These are phyloP conservation scores for Gaertneriomyces sp. DNA, from an alignment of 192 early-diverging fungal genomes.

Conservation along the genomic window DNA sequence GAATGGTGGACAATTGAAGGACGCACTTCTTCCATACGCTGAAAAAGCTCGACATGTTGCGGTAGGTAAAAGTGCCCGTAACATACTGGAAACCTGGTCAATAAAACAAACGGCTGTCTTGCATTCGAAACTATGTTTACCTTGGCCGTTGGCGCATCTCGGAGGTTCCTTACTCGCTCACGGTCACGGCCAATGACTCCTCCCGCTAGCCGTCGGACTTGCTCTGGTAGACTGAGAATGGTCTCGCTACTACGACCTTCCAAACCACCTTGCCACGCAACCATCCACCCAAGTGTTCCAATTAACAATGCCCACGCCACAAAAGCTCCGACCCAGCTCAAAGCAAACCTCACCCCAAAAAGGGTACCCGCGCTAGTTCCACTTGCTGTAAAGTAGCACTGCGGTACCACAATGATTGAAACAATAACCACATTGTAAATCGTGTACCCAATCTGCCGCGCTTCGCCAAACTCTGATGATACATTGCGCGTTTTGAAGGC, in stretches of 20 bases:
- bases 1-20: background rate
- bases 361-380: background rate
- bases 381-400: background rate
- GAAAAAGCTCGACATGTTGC: conserved; percentile 2
- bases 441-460: background rate
- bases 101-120: too few relatives aligned
- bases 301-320: background rate
- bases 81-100: background rate
- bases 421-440: conserved; percentile 5
- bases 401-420: conserved; percentile 1
- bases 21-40: conserved; percentile 3
- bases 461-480: conserved; percentile 5
- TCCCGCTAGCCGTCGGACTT: too few relatives aligned
- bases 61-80: background rate
- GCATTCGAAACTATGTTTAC: too few relatives aligned
- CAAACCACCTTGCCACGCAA: too few relatives aligned
- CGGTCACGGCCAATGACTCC: too few relatives aligned
- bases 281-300: background rate
- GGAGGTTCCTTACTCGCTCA: too few relatives aligned
- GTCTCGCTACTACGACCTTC: too few relatives aligned
- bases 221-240: too few relatives aligned
- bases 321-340: background rate
- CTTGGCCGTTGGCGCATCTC: too few relatives aligned
- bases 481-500: conserved; percentile 3
- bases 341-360: background rate